Evolutionary conservation across 2,329 filamentous ascomycete species (phyloP).

Genomic region (Microcyclospora tardicrescens): DNA sequence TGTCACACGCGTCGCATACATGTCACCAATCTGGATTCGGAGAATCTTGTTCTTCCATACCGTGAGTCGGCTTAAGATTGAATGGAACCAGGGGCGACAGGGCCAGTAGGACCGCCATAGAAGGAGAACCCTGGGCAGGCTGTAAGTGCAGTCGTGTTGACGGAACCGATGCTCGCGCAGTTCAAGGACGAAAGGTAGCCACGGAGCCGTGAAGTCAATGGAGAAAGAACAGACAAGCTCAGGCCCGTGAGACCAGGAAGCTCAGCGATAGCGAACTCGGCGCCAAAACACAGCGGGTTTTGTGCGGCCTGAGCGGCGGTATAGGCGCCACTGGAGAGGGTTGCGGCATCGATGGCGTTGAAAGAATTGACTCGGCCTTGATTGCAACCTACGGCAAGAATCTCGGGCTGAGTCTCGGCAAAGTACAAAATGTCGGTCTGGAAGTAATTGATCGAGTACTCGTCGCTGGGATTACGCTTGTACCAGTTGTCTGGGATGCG

Average conservation of each 20-base stretch:
- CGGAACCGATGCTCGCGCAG: slow-evolving; percentile 12
- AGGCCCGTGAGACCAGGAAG: slow-evolving; percentile 12
- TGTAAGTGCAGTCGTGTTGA: slow-evolving; percentile 15
- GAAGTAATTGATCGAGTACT: slow-evolving; percentile 22
- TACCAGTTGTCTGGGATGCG: slow-evolving; percentile 31
- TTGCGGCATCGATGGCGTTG: slow-evolving; percentile 19
- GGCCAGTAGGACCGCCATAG: slow-evolving; percentile 18
- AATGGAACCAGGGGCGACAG: slow-evolving; percentile 17
- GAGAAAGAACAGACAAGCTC: background rate
- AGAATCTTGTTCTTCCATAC: too few species aligned
- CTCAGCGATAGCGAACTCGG: slow-evolving; percentile 12
- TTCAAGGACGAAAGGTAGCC: slow-evolving; percentile 6
- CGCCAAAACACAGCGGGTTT: slow-evolving; percentile 18
- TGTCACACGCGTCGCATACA: too few species aligned
- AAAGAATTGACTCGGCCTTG: slow-evolving; percentile 23
- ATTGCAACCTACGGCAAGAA: slow-evolving; percentile 25
- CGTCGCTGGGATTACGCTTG: slow-evolving; percentile 17
- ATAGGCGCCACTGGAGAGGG: slow-evolving; percentile 30
- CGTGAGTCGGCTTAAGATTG: slow-evolving; percentile 2
- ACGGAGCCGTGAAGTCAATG: slow-evolving; percentile 7
- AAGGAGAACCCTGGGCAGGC: slow-evolving; percentile 17
- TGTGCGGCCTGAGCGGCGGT: slow-evolving; percentile 21
- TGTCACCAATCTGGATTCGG: too few species aligned
- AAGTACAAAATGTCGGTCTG: slow-evolving; percentile 18
- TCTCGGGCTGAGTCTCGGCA: slow-evolving; percentile 15